Conservation (phyloP, 1,284 basidiomycete species). For the Cryptococcus maquisensis region DNA sequence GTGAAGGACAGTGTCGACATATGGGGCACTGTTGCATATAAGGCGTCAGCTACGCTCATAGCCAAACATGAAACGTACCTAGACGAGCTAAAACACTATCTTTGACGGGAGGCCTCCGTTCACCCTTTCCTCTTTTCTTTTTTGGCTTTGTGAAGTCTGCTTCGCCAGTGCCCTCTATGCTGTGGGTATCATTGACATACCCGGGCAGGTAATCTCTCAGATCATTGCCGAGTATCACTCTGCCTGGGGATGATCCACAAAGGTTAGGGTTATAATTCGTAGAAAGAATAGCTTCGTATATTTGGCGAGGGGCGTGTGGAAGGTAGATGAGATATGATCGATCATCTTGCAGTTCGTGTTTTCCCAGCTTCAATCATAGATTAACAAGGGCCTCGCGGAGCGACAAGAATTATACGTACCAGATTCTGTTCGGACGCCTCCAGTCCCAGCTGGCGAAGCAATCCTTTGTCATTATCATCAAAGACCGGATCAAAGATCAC, state of each 20-base stretch:
- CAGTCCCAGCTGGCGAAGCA: constrained; percentile 22
- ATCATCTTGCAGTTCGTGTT: constrained; percentile 15
- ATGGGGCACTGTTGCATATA: constrained; percentile 27
- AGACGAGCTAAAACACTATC: constrained; percentile 38
- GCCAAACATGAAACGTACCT: constrained; percentile 19
- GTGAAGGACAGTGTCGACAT: constrained; percentile 23
- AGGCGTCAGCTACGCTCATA: not conserved
- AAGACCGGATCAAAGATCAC: constrained; percentile 38
- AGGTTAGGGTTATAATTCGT: constrained; percentile 28
- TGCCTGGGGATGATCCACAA: constrained; percentile 6
- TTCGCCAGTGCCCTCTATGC: not conserved
- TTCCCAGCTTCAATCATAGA: constrained; percentile 18
- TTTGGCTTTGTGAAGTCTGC: constrained; percentile 39
- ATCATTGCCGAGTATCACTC: constrained; percentile 41
- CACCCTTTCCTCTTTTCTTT: constrained; percentile 31
- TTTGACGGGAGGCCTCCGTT: constrained; percentile 6
- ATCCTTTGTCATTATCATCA: constrained; percentile 29
- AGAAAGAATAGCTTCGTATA: constrained; percentile 38
- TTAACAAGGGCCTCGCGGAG: constrained; percentile 1
- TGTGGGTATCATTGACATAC: constrained; percentile 10
- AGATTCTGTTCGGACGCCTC: constrained; percentile 29
- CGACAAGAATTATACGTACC: constrained; percentile 10
- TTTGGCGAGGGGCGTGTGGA: constrained; percentile 39
- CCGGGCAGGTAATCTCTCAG: constrained; percentile 38
- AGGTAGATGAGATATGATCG: constrained; percentile 35